A percentile compares a stretch with the other conserved stretches of the same genome.
phyloP scores from a whole-genome alignment of 352 stramenopile genomes.

The Globisporangium cederbergense region DNA sequence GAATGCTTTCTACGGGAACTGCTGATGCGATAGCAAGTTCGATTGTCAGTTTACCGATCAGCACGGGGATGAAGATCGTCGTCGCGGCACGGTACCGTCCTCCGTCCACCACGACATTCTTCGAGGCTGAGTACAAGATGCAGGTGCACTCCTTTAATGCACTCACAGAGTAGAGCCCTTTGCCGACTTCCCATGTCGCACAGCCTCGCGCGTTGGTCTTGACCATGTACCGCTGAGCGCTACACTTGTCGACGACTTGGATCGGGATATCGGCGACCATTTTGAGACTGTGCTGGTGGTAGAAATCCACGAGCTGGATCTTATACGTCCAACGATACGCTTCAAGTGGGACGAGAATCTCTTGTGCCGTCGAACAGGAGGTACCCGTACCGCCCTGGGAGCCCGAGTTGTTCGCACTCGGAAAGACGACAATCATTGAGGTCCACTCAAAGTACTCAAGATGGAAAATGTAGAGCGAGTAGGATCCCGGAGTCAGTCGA shows the following conservation, averaged over 20 bases:
- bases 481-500: conserved; percentile 46
- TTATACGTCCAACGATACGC: conserved; percentile 56
- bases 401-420: conserved; percentile 37
- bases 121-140: conserved; percentile 64
- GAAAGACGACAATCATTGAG: conserved; percentile 52
- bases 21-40: conserved; percentile 20
- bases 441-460: conserved; percentile 75
- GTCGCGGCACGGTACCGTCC: conserved; percentile 43
- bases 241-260: conserved; percentile 56
- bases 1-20: background rate
- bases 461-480: conserved; percentile 71
- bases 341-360: conserved; percentile 56
- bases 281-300: conserved; percentile 40
- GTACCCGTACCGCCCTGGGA: conserved; percentile 28
- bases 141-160: conserved; percentile 49
- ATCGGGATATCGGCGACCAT: conserved; percentile 43
- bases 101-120: conserved; percentile 64
- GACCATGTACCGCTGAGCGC: conserved; percentile 37
- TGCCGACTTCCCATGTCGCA: conserved; percentile 50
- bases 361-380: conserved; percentile 30
- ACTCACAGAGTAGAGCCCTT: conserved; percentile 58
- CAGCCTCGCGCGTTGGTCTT: conserved; percentile 38
- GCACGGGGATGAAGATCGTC: conserved; percentile 52
- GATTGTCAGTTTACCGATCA: conserved; percentile 51
- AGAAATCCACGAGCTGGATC: conserved; percentile 71